Evolutionary conservation across 2,329 filamentous ascomycete genomes (phyloP).

Genomic region (Aspergillus pseudoterreus): DNA sequence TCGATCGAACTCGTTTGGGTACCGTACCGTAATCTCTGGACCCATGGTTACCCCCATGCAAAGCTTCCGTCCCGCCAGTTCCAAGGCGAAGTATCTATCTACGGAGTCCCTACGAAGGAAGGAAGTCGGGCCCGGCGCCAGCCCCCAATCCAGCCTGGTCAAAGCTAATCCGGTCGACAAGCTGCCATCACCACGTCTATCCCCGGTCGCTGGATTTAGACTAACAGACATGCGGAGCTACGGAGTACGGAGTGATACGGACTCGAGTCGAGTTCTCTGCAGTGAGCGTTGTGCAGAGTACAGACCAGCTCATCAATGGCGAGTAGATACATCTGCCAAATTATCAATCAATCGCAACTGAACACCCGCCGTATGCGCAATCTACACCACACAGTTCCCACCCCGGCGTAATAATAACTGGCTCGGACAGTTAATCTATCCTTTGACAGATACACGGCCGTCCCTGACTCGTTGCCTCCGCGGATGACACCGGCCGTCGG

Average conservation of each 20-base stretch:
- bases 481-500: not conserved
- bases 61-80: not conserved
- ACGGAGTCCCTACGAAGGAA: not conserved
- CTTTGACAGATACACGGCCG: too few relatives aligned
- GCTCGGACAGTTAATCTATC: too few relatives aligned
- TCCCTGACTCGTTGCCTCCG: not conserved
- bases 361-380: too few relatives aligned
- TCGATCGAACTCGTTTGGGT: not conserved
- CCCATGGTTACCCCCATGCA: not conserved
- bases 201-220: not conserved
- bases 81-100: not conserved
- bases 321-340: too few relatives aligned
- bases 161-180: not conserved
- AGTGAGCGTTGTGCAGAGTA: too few relatives aligned
- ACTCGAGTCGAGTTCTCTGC: too few relatives aligned
- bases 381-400: too few relatives aligned
- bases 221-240: not conserved
- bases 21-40: not conserved
- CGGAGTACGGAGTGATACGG: not conserved
- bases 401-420: too few relatives aligned
- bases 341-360: too few relatives aligned
- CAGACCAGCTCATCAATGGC: too few relatives aligned
- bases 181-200: not conserved
- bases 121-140: not conserved
- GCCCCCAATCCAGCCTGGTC: not conserved